Percentiles rank a stretch among this genome's conserved stretches.
Conservation (phyloP, 129 eudicot genomes). For the Lonicera japonica region DNA sequence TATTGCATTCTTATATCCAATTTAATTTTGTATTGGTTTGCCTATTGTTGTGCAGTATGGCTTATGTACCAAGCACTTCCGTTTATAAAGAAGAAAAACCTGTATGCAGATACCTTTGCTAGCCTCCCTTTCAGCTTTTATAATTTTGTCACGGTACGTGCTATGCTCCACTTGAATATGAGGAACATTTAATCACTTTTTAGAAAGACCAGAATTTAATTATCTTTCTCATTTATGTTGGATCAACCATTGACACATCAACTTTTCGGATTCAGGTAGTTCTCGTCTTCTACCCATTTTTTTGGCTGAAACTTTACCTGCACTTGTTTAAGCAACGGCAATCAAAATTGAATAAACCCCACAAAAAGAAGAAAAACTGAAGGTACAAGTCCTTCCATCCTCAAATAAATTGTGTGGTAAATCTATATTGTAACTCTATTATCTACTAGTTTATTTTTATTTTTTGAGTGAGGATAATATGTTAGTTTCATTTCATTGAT, state of each 20-base stretch:
- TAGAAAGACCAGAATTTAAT: not conserved
- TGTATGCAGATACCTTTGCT: conserved; percentile 50
- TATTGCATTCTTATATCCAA: conserved; percentile 1
- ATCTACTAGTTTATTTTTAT: not conserved
- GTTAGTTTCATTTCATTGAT: not conserved
- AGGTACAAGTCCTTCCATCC: conserved; percentile 10
- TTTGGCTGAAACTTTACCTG: conserved; percentile 80
- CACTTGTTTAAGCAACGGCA: conserved; percentile 81
- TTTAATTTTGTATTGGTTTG: not conserved
- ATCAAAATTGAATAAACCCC: conserved; percentile 53
- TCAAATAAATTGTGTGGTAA: conserved; percentile 2
- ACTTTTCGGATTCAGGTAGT: conserved; percentile 37
- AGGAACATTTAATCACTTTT: not conserved
- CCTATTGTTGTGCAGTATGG: conserved; percentile 58
- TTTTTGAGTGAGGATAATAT: not conserved
- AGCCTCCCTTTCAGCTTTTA: conserved; percentile 64
- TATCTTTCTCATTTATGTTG: too few species aligned
- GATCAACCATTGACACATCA: too few species aligned
- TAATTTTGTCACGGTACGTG: conserved; percentile 56
- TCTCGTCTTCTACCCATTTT: conserved; percentile 66
- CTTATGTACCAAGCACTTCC: conserved; percentile 91
- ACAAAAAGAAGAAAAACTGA: conserved; percentile 47
- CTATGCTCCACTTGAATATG: not conserved
- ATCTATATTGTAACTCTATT: not conserved
- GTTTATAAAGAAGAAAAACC: conserved; percentile 50